Evolutionary conservation across 148 eudicot species (phyloP), one percentile per base, ranked within the genome.

Genomic region (Amaranthus hypochondriacus): DNA sequence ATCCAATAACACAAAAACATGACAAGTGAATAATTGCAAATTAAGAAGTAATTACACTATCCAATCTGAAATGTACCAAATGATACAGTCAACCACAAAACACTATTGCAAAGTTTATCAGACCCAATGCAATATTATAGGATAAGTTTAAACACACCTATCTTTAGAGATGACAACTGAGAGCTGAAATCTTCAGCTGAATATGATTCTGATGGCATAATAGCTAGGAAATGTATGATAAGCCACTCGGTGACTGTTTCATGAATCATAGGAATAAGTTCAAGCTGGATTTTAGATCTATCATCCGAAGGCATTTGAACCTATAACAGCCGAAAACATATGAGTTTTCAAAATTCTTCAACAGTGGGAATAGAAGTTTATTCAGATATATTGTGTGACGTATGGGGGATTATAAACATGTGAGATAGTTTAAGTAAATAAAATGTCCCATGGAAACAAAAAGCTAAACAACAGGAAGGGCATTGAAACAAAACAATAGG

Each of bases 191-290:
- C 97, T 84, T 90, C 96, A 49, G 81, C 70, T 3, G 86, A 78
- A 76, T 83, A 91, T 69, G 90, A 83, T 79, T 95, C 94, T 64
- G 94, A 88, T 62, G 97, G 85, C 81, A 88, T 82, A 10, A 91
- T 90, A 56, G 84, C 85, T 71, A 95, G 74, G 82, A 86, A 92
- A 90, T 85, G 84, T 75, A 95, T 86, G 74, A 95, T 87, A 82
- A 90, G 92, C 99, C 99, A 95, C 76, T 95, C 99, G 39, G 87
- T 81, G 62, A 92, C 70, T 66, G 78, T 80, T 82, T 95, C 97
- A 84, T 86, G 85, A 73, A 92, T 81, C 96, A 95, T 83, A 39
- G 99, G 99, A 57, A 90, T 74, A 66, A 95, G 84, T 77, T 95
- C 99, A 73, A 87, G 89, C 83, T 90, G 91, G 52, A 95, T 85